Evolutionary conservation across 305 asterid species (phyloP).

Genomic region (Fraxinus platypoda): DNA sequence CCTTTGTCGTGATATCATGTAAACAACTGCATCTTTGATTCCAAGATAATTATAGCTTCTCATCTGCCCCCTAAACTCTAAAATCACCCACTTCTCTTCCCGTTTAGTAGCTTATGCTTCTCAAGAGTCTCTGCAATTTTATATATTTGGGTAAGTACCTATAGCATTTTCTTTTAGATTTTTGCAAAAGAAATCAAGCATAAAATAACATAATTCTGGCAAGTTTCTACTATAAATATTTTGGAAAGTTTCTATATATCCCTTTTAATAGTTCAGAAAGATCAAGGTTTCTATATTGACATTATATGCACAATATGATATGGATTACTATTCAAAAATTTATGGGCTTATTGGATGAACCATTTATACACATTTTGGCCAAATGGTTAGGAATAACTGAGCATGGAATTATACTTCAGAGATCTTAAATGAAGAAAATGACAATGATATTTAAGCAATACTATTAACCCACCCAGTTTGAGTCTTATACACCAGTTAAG

Average conservation of each 20-base stretch:
- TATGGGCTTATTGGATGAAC: background rate
- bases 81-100: background rate
- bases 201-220: background rate
- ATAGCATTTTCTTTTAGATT: background rate
- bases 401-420: background rate
- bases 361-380: background rate
- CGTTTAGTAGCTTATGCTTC: background rate
- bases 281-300: background rate
- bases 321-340: background rate
- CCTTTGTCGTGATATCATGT: background rate
- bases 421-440: background rate
- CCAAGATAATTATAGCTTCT: background rate
- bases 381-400: background rate
- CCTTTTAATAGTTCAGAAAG: background rate
- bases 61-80: background rate
- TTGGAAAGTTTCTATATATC: background rate
- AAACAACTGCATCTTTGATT: background rate
- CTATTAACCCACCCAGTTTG: background rate
- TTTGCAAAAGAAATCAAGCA: background rate
- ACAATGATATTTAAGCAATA: background rate
- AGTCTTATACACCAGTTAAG: background rate
- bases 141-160: background rate
- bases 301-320: background rate
- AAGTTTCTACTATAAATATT: background rate
- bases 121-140: background rate